These are phyloP conservation scores for Fonsecaea pedrosoi DNA, from an alignment of 2,329 filamentous ascomycete species.

Conservation along the genomic window DNA sequence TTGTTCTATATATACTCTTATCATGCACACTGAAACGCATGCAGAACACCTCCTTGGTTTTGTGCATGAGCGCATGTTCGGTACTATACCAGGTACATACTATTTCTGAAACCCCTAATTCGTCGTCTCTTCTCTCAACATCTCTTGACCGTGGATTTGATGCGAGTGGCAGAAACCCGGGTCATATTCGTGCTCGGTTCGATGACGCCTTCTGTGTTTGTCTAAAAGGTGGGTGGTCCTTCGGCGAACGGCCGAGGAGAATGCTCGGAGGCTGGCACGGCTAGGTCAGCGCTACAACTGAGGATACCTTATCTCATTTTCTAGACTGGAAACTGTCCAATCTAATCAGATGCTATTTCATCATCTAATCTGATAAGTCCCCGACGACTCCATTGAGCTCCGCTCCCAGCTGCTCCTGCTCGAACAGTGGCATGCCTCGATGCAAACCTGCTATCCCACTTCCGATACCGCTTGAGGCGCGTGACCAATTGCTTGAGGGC, in stretches of 20 bases:
- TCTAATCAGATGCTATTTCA: neutral
- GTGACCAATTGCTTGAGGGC: neutral
- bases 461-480: neutral
- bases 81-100: neutral
- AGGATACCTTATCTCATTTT: slow-evolving; percentile 4
- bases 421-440: slow-evolving; percentile 1
- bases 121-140: neutral
- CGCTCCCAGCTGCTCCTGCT: neutral
- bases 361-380: slow-evolving; percentile 4
- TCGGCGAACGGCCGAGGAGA: neutral
- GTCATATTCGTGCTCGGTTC: neutral
- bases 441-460: neutral
- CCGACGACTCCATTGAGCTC: neutral
- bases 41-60: neutral
- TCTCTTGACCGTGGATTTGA: neutral
- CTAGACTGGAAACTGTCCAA: neutral
- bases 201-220: neutral
- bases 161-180: neutral
- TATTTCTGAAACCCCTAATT: neutral
- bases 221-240: neutral
- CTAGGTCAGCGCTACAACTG: slow-evolving; percentile 2
- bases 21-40: neutral
- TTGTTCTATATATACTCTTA: slow-evolving; percentile 10
- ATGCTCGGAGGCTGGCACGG: neutral
- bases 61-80: neutral